Evolutionary conservation across 1,284 basidiomycete species (phyloP).

Genomic region (Xanthoconium separans): DNA sequence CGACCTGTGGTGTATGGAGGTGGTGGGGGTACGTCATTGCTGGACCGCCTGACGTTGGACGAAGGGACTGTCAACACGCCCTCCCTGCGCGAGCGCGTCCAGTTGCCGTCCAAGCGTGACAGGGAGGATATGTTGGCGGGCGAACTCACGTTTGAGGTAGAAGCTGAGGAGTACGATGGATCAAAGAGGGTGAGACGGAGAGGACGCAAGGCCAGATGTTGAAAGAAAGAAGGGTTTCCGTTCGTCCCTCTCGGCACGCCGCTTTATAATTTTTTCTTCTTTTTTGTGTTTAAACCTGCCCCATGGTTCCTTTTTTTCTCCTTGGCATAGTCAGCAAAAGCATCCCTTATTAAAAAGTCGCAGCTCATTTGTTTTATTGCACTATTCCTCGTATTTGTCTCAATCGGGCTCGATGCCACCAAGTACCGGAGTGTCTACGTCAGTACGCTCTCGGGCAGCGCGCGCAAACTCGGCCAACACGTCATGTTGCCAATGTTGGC

Average conservation of each 20-base stretch:
- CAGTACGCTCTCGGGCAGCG: not conserved
- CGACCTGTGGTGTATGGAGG: not conserved
- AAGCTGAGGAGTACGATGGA: conserved; percentile 27
- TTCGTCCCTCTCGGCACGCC: too few species aligned
- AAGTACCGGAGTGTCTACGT: not conserved
- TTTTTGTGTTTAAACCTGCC: conserved; percentile 4
- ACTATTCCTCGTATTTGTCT: conserved; percentile 24
- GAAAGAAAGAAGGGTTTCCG: too few species aligned
- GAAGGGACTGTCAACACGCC: conserved; percentile 18
- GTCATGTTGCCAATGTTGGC: conserved; percentile 41
- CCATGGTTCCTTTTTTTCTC: not conserved
- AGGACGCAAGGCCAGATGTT: conserved; percentile 26
- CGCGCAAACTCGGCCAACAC: conserved; percentile 35
- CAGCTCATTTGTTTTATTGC: conserved; percentile 13
- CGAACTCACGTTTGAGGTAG: conserved; percentile 15
- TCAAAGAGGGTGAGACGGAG: conserved; percentile 24
- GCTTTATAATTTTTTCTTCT: not conserved
- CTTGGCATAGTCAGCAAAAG: conserved; percentile 2
- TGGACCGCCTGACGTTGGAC: conserved; percentile 38
- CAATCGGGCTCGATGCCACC: conserved; percentile 3
- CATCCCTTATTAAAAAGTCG: not conserved
- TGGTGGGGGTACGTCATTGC: conserved; percentile 32
- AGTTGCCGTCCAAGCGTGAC: conserved; percentile 39
- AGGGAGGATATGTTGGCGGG: conserved; percentile 37
- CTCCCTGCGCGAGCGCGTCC: conserved; percentile 42